A percentile compares a stretch with the other conserved stretches of the same genome.
phyloP scores from a whole-genome alignment of 306 rosid species.

The Ziziphus jujuba region DNA sequence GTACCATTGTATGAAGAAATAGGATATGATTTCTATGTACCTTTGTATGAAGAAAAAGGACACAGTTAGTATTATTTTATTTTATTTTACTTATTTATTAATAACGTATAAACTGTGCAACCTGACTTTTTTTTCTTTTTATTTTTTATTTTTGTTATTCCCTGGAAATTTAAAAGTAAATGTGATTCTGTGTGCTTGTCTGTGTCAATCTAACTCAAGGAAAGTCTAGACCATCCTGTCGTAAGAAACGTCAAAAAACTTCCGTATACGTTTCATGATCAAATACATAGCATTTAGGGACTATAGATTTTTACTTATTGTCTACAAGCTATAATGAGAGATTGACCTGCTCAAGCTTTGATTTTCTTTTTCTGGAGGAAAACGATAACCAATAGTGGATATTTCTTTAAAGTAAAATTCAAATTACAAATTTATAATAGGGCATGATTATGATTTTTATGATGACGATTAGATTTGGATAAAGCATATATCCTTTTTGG shows the following conservation, averaged over 20 bases:
- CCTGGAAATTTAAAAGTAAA: background rate
- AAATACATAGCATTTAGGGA: background rate
- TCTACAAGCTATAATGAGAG: background rate
- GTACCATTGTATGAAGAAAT: no score
- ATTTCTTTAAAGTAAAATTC: background rate
- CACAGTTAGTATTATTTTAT: background rate
- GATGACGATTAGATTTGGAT: conserved; percentile 6
- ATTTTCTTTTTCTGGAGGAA: background rate
- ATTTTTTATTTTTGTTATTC: background rate
- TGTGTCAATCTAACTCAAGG: background rate
- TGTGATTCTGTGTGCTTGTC: background rate
- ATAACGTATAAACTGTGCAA: no score
- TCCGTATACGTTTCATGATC: background rate
- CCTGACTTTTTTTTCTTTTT: no score
- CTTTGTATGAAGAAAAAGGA: background rate
- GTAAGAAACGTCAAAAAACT: background rate
- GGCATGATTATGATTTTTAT: conserved; percentile 2
- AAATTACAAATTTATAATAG: background rate
- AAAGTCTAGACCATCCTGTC: background rate
- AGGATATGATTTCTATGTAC: no score
- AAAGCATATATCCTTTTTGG: background rate
- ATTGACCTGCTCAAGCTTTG: background rate
- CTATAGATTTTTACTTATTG: background rate
- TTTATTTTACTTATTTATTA: background rate
- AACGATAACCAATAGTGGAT: no score